Base-by-base conservation (phyloP, 176 grass and related monocot species). In the maize (Zea mays) region DNA sequence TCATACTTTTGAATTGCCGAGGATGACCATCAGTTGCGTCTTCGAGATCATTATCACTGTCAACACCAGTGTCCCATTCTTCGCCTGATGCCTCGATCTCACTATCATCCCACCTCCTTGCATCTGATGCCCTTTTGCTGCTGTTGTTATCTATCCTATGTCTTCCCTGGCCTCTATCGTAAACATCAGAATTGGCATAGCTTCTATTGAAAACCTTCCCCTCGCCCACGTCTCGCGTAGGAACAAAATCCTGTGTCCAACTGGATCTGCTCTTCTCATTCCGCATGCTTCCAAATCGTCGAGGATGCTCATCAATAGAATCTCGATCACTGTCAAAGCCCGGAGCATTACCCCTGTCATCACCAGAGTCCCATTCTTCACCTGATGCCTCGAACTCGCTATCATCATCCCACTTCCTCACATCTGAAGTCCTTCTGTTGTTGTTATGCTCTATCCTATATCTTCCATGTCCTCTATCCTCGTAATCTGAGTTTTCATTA, bases 281-380 rank as follows among this genome's bases (percentile, higher is more conserved):
- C 62, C 79, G 84, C 67, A 5, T 54, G 56, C 69, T 81, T 75
- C 70, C 67, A 33, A 82, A 83, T 52, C 62, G 65, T 57, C 75
- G 66, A 83, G 72, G 85, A 77, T 67, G 78, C 36, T 86, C 72
- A 20, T 93, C 82, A 69, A 50, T 67, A 77, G 47, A 75, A 83
- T 74, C 67, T 36, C 21, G 75, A 33, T 65, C 82, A 41, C 75
- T 78, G 9, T 42, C 10, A 47, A 76, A 81, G 17, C 72, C 67
- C 78, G 35, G 71, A 45, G 41, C 47, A 74, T 55, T 45, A 69
- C 65, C 67, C 67, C 48, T 69, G 51, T 81, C 79, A 82, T 85
- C 88, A 67, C 66, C 88, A 55, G 77, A 74, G 19, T 87, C 83
- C 85, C 85, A 87, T 44, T 88, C 88, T 34, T 96, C 87, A 50